phyloP scores from a whole-genome alignment of 345 rosid species.

The Citropsis articulata region DNA sequence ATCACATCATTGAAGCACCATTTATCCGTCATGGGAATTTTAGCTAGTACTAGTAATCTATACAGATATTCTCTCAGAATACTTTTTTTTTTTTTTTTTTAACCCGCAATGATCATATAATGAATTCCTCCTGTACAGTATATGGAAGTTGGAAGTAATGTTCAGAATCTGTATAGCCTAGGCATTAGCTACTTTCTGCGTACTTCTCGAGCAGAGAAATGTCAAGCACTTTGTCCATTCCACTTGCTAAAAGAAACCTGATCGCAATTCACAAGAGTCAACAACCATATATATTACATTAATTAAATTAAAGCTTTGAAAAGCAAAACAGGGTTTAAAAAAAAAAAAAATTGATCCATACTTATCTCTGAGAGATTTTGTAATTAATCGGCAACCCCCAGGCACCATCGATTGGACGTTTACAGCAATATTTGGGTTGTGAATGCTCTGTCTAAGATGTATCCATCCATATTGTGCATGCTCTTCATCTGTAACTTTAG shows the following conservation, averaged over 20 bases:
- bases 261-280: constrained; percentile 19
- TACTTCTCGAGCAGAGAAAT: constrained; percentile 53
- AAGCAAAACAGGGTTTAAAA: background rate
- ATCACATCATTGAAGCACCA: background rate
- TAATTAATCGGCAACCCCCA: constrained; percentile 65
- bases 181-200: constrained; percentile 12
- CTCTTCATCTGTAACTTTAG: constrained; percentile 51
- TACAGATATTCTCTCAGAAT: too few relatives aligned
- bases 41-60: background rate
- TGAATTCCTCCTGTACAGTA: background rate
- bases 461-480: constrained; percentile 74
- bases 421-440: constrained; percentile 81
- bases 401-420: constrained; percentile 68
- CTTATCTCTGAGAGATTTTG: constrained; percentile 51
- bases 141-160: too few relatives aligned
- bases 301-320: background rate
- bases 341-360: constrained; percentile 4
- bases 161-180: background rate
- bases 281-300: constrained; percentile 1
- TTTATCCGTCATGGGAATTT: background rate
- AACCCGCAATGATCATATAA: too few relatives aligned
- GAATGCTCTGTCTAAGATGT: constrained; percentile 88
- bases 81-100: background rate
- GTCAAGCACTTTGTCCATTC: constrained; percentile 58
- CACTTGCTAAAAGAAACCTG: constrained; percentile 71